Evolutionary conservation across 352 stramenopile genomes (phyloP), one percentile per base, ranked within the genome.

Genomic region (Thalassiosira livingstoniorum): DNA sequence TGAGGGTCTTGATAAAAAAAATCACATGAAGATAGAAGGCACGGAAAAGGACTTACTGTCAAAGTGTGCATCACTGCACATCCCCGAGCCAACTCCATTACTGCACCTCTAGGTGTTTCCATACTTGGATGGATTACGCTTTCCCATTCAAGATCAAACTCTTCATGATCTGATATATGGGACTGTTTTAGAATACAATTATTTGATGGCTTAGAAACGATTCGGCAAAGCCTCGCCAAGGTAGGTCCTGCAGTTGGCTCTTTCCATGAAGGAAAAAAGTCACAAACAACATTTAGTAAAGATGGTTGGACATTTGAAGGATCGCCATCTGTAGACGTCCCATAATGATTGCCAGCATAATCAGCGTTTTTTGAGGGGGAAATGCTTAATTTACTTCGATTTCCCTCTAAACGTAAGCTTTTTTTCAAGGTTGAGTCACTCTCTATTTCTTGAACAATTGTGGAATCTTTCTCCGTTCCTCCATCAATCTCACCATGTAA

Each of bases 71-170:
- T 57, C 31, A 21, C 45, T 27, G 57, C 64, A 71, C 78, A 84
- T 64, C 70, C 75, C 1, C 31, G 47, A 10, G 69, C 69, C 35
- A 84, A 63, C 18, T 78, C 42, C 23, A 25, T 35, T 23, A 78
- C 43, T 25, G 72, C 29, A 11, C 79, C 54, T 55, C 27, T 71
- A 45, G 61, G 37, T 31, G 68, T 79, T 64, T 75, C 63, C 55
- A 79, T 64, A 27, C 29, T 68, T 1, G 32, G 32, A 5, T 51
- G 43, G 21, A 84, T 68, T 13, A 68, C 55, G n/a, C 7, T 55
- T 42, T 84, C 76, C 68, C 76, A 84, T 45, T 67, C 51, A 27
- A 84, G 67, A 61, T 53, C 34, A 72, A 67, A 83, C 29, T 5
- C 37, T 37, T 15, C 4, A 58, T 60, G 32, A 0, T 60, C 23